Conservation (phyloP, 805 yeast species). For the Saccharomycopsis lassenensis region DNA sequence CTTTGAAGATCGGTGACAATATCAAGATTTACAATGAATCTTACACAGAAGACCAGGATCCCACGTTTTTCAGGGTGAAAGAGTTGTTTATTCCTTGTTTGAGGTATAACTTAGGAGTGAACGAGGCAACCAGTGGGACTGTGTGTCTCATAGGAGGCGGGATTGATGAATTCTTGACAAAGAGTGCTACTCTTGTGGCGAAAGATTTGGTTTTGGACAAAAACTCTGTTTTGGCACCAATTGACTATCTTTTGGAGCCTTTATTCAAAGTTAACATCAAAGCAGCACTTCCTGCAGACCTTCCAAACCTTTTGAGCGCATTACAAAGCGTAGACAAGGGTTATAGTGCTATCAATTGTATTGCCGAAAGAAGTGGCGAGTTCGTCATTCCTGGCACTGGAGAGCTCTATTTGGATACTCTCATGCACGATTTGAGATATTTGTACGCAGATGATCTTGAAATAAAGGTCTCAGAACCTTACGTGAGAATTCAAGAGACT, state of each 20-base stretch:
- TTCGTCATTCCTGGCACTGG: conserved; percentile 75
- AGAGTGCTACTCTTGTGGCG: conserved; percentile 48
- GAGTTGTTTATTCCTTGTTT: conserved; percentile 52
- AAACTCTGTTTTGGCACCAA: conserved; percentile 27
- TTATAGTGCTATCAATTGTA: conserved; percentile 56
- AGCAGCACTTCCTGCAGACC: conserved; percentile 67
- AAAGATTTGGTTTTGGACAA: conserved; percentile 17
- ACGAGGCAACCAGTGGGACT: conserved; percentile 51
- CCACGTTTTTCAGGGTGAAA: conserved; percentile 27
- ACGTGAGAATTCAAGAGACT: conserved; percentile 71
- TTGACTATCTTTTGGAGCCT: conserved; percentile 39
- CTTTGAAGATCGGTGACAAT: conserved; percentile 33
- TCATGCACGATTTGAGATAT: conserved; percentile 63
- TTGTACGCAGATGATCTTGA: conserved; percentile 49
- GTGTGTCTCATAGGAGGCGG: conserved; percentile 54
- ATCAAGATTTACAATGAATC: conserved; percentile 49
- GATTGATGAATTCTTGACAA: conserved; percentile 42
- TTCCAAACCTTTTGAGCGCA: conserved; percentile 64
- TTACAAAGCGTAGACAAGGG: conserved; percentile 49
- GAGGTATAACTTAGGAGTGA: conserved; percentile 49
- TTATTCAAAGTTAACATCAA: conserved; percentile 76
- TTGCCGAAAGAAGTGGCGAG: conserved; percentile 84
- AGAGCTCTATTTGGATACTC: conserved; percentile 76
- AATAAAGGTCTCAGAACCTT: conserved; percentile 77
- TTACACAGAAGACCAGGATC: conserved; percentile 37